Conservation (phyloP, 139 green algal genomes). For the Edaphochlamys debaryana region DNA sequence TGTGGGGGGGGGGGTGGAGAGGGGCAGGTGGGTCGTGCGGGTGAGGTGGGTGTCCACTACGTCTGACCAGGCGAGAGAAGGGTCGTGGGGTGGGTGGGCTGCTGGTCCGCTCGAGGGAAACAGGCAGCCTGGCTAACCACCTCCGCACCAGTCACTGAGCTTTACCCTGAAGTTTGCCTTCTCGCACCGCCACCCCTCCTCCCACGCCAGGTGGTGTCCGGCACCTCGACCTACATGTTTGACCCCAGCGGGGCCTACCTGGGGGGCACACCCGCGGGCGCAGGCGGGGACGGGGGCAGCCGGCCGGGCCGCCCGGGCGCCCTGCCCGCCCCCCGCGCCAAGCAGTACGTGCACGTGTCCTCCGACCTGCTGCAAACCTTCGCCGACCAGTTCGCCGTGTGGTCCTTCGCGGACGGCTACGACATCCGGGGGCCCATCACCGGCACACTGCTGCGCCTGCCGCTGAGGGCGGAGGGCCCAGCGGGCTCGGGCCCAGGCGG, state of each 20-base stretch:
- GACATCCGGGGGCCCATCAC: slow-evolving; percentile 12
- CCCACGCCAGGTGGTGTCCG: slow-evolving; percentile 51
- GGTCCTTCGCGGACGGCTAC: slow-evolving; percentile 32
- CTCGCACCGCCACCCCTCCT: no score
- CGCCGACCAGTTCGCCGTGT: slow-evolving; percentile 56
- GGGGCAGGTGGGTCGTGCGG: no score
- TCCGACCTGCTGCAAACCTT: slow-evolving; percentile 62
- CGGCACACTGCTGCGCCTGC: slow-evolving; percentile 68
- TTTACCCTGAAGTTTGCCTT: no score
- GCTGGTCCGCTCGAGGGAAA: no score
- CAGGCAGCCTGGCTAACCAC: no score
- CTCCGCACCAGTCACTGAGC: no score
- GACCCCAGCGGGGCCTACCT: slow-evolving; percentile 70
- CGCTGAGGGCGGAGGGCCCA: slow-evolving; percentile 50
- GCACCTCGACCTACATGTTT: slow-evolving; percentile 66
- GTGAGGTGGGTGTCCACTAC: no score
- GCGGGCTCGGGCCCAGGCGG: background rate
- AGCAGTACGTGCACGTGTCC: slow-evolving; percentile 59
- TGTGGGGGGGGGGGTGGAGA: background rate
- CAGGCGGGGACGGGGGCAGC: slow-evolving; percentile 3
- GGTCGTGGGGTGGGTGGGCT: no score
- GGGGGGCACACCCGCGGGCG: slow-evolving; percentile 4
- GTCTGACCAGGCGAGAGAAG: no score
- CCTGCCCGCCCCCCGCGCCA: slow-evolving; percentile 32
- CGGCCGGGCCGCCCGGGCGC: background rate